phyloP scores from a whole-genome alignment of 345 rosid genomes.

The Aquilaria sinensis region DNA sequence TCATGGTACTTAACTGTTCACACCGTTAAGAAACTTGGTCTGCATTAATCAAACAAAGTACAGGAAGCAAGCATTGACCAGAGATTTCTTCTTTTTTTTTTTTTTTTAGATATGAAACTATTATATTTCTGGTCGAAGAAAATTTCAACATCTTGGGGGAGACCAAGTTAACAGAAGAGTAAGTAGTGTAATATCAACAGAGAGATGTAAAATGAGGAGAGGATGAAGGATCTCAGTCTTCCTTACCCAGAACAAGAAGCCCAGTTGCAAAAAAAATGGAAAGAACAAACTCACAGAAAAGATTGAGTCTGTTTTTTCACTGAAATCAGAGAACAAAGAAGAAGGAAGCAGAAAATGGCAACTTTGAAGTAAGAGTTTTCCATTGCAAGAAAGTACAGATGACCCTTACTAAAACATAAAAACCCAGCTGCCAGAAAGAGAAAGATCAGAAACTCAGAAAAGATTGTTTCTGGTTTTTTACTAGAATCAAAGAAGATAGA shows the following conservation, averaged over 20 bases:
- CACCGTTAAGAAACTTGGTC: background rate
- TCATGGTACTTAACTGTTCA: background rate
- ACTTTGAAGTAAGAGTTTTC: too few species aligned
- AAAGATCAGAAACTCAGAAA: background rate
- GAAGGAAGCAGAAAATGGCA: too few species aligned
- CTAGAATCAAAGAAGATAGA: background rate
- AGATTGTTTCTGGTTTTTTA: background rate
- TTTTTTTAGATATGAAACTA: background rate
- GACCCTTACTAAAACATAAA: too few species aligned
- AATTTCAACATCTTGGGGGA: conserved; percentile 10
- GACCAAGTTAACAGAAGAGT: conserved; percentile 1
- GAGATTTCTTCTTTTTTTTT: background rate
- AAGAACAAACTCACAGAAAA: too few species aligned
- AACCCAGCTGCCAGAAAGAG: too few species aligned
- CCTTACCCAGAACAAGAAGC: too few species aligned
- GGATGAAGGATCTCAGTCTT: too few species aligned
- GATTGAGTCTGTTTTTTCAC: too few species aligned
- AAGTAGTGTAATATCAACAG: too few species aligned
- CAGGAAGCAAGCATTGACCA: background rate
- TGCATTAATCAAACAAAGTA: conserved; percentile 3
- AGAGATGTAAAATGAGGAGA: too few species aligned
- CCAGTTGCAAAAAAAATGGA: too few species aligned
- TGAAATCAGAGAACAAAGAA: too few species aligned
- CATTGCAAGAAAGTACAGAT: background rate
- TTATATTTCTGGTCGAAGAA: background rate